phyloP scores from a whole-genome alignment of 345 rosid species.

The Cochlearia excelsa region DNA sequence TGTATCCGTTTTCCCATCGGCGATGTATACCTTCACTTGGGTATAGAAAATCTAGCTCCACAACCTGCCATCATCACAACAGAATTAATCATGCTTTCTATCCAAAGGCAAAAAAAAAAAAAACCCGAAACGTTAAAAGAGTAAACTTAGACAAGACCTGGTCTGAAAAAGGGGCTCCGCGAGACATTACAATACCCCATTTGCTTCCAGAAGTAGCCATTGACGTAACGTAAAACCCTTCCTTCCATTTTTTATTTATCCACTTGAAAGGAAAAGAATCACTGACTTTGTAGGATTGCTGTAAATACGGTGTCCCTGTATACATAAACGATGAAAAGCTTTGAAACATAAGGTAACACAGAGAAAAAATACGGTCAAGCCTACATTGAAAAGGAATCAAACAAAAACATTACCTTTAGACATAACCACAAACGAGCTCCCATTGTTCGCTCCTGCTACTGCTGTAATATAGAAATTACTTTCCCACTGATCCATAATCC shows the following conservation, averaged over 20 bases:
- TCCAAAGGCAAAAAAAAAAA: constrained; percentile 2
- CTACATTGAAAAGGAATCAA: constrained; percentile 16
- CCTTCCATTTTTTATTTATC: constrained; percentile 97
- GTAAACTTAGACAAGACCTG: constrained; percentile 49
- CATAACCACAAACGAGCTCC: constrained; percentile 93
- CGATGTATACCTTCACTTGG: constrained; percentile 99
- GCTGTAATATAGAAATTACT: constrained; percentile 91
- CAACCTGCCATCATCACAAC: constrained; percentile 51
- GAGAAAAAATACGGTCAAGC: neutral
- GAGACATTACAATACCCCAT: constrained; percentile 99
- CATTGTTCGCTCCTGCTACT: constrained; percentile 86
- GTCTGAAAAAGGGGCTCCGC: constrained; percentile 83
- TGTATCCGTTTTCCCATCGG: constrained; percentile 91
- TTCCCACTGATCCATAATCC: constrained; percentile 99
- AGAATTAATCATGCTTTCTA: neutral
- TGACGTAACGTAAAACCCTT: constrained; percentile 84
- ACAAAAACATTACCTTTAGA: constrained; percentile 64
- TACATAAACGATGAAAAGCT: constrained; percentile 16
- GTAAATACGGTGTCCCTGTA: constrained; percentile 84
- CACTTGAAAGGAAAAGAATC: constrained; percentile 97
- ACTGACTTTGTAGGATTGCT: constrained; percentile 96
- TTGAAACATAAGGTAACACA: constrained; percentile 7
- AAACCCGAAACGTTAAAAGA: neutral
- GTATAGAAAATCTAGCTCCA: constrained; percentile 94
- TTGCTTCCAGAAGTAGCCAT: constrained; percentile 96